Evolutionary conservation across 805 yeast species (phyloP), one percentile per base, ranked within the genome.

Genomic region (Wickerhamiella australiensis): DNA sequence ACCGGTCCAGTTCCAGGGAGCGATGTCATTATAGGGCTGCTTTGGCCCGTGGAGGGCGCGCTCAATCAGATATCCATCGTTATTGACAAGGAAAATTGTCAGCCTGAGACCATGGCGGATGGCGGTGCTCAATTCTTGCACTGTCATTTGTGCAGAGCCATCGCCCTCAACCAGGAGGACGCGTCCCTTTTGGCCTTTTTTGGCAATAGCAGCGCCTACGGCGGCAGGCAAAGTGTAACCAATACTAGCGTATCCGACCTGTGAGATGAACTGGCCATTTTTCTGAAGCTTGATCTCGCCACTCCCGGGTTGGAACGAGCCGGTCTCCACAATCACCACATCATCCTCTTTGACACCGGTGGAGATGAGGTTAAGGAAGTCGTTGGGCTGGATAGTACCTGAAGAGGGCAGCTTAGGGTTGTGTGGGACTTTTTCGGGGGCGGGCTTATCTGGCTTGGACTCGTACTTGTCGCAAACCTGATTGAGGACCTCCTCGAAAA

Each of bases 141-240:
- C 71, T 3, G 96, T 86, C 95, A 88, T 84, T 68, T 85, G 95
- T 1, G 95, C 90, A 2, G 95, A 80, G 1, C 96, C 96, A 63
- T 88, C 96, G 50, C 96, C 96, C 69, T 84, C 87, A 15, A 85
- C 67, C 21, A 87, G 68, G 18, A 85, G 70, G 42, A 87, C 71
- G 58, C 94, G 75, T 27, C 79, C 73, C 42, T 59, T 54, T 6
- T 21, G 13, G 33, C 60, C 60, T 37, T 59, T 58, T 11, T 57
- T 54, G 5, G 69, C 67, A 50, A 84, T 67, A 17, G 85, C 79
- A 22, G 80, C 82, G 46, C 96, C 96, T 51, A 88, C 73, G 3
- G 92, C 74, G 9, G 88, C 83, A 2, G 96, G 96, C 23, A 88
- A 68, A 0, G 94, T 90, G 68, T 77, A 83, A 5, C 96, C 96